These are phyloP conservation scores for Exophiala sideris DNA, from an alignment of 2,329 filamentous ascomycete genomes.

Conservation along the genomic window DNA sequence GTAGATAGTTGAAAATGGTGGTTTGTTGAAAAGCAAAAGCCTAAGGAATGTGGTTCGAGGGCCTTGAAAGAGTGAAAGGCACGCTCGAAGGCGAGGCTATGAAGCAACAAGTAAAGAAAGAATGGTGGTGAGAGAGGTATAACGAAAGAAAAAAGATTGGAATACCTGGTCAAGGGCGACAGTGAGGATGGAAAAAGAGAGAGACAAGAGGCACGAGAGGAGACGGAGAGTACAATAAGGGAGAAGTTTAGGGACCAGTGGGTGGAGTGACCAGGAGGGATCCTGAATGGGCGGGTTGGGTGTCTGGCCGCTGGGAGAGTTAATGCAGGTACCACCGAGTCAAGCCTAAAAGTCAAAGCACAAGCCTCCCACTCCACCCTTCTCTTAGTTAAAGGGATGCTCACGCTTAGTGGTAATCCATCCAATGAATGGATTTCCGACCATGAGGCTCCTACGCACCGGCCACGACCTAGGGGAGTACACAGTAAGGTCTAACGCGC, in stretches of 20 bases:
- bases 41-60: slow-evolving; percentile 40
- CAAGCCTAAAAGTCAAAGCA: slow-evolving; percentile 2
- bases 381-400: no score
- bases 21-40: slow-evolving; percentile 15
- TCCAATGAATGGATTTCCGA: not conserved
- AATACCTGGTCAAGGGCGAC: slow-evolving; percentile 16
- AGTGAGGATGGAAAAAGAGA: slow-evolving; percentile 32
- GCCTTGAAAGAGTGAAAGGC: slow-evolving; percentile 55
- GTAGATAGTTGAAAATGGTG: slow-evolving; percentile 18
- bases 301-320: not conserved
- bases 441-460: not conserved
- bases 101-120: slow-evolving; percentile 31
- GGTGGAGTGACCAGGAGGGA: slow-evolving; percentile 2
- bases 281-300: slow-evolving; percentile 5
- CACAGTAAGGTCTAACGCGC: slow-evolving; percentile 18
- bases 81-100: slow-evolving; percentile 34
- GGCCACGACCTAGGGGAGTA: not conserved
- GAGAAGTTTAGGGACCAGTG: slow-evolving; percentile 10
- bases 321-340: slow-evolving; percentile 8
- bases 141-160: slow-evolving; percentile 27
- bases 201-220: slow-evolving; percentile 29
- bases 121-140: slow-evolving; percentile 31
- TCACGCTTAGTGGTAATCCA: not conserved
- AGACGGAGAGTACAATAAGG: slow-evolving; percentile 29
- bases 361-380: not conserved